A percentile compares a stretch with the other conserved stretches of the same genome.
These are phyloP conservation scores for Plantago major DNA, from an alignment of 257 asterid species.

Conservation along the genomic window DNA sequence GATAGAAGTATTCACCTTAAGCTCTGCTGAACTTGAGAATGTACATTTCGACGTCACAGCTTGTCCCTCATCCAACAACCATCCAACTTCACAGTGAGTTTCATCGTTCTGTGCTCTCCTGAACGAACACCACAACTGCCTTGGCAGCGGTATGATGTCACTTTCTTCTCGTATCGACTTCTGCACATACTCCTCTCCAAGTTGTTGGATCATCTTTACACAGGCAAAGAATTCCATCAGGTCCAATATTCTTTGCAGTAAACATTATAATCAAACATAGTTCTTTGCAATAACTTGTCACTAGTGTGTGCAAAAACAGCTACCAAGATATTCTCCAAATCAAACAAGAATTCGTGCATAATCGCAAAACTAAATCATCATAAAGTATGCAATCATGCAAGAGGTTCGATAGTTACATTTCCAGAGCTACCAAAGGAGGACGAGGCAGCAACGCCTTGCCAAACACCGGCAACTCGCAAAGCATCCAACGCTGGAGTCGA, in stretches of 20 bases:
- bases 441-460: conserved; percentile 46
- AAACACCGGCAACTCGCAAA: conserved; percentile 43
- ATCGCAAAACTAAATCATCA: neutral
- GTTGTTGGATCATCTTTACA: conserved; percentile 39
- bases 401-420: conserved; percentile 23
- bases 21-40: conserved; percentile 42
- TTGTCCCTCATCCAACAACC: conserved; percentile 63
- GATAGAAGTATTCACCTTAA: conserved; percentile 43
- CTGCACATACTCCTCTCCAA: conserved; percentile 27
- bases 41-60: conserved; percentile 67
- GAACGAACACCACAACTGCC: conserved; percentile 72
- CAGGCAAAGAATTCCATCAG: conserved; percentile 11
- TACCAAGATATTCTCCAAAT: neutral
- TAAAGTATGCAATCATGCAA: neutral
- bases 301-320: neutral
- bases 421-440: conserved; percentile 35
- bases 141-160: conserved; percentile 61
- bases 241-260: neutral
- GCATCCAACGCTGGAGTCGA: conserved; percentile 51
- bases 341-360: neutral
- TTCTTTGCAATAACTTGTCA: too few relatives aligned
- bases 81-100: conserved; percentile 68
- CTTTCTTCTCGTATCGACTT: conserved; percentile 39
- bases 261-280: too few relatives aligned
- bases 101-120: conserved; percentile 21